Conservation (phyloP, 345 rosid species). For the Citrus unshiu region DNA sequence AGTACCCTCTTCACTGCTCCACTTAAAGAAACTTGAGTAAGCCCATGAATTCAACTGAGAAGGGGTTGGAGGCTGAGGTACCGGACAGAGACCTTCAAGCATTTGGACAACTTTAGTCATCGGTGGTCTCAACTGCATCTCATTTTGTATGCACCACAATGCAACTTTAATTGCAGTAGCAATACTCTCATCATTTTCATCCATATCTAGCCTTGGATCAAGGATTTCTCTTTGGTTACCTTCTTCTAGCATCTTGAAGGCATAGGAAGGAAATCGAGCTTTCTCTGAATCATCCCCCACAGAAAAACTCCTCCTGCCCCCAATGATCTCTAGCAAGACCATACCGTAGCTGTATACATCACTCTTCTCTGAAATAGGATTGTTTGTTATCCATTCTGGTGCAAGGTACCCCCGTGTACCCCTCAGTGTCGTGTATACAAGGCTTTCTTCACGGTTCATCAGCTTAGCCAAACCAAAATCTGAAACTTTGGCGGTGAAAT, state of each 20-base stretch:
- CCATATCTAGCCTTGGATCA: slow-evolving; percentile 32
- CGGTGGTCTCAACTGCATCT: slow-evolving; percentile 44
- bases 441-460: slow-evolving; percentile 47
- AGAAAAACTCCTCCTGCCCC: slow-evolving; percentile 47
- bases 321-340: slow-evolving; percentile 53
- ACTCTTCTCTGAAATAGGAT: slow-evolving; percentile 48
- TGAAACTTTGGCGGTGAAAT: slow-evolving; percentile 42
- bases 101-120: slow-evolving; percentile 61
- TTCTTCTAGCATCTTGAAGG: slow-evolving; percentile 51
- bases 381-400: slow-evolving; percentile 60
- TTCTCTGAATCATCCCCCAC: slow-evolving; percentile 28
- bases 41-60: slow-evolving; percentile 20
- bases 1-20: slow-evolving; percentile 34
- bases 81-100: slow-evolving; percentile 46
- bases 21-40: slow-evolving; percentile 23
- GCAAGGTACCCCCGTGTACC: slow-evolving; percentile 65
- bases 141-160: slow-evolving; percentile 57
- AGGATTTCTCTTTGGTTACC: slow-evolving; percentile 31
- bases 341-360: slow-evolving; percentile 57
- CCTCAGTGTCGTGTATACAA: slow-evolving; percentile 40
- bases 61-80: slow-evolving; percentile 34
- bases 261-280: slow-evolving; percentile 40
- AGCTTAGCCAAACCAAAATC: slow-evolving; percentile 55
- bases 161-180: slow-evolving; percentile 40
- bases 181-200: slow-evolving; percentile 25